These are phyloP conservation scores for Fraxinus anomala DNA, from an alignment of 257 asterid species.

Conservation along the genomic window DNA sequence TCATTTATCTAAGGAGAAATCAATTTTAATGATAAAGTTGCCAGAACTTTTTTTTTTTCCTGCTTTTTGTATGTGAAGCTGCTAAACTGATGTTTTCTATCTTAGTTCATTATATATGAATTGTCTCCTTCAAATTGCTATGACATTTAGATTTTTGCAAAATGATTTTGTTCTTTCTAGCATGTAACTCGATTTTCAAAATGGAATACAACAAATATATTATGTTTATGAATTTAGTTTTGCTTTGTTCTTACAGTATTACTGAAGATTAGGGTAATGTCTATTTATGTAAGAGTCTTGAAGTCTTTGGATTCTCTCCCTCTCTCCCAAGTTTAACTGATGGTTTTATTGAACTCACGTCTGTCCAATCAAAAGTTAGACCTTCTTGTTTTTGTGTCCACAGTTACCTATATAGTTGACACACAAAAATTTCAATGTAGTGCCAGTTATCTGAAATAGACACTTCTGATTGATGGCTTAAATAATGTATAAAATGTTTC, in stretches of 20 bases:
- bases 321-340: background rate
- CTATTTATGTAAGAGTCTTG: background rate
- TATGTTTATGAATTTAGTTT: background rate
- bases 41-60: background rate
- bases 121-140: background rate
- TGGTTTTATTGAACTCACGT: background rate
- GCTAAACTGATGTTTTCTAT: background rate
- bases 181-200: background rate
- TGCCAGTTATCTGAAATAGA: background rate
- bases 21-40: background rate
- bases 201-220: background rate
- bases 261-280: background rate
- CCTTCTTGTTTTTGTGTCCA: background rate
- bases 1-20: background rate
- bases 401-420: background rate
- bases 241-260: background rate
- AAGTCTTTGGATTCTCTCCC: background rate
- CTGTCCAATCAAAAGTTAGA: background rate
- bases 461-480: background rate
- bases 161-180: background rate
- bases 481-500: background rate
- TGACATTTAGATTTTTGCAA: background rate
- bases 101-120: background rate
- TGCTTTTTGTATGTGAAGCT: background rate
- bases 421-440: background rate